Evolutionary conservation across 2,329 filamentous ascomycete species (phyloP), one percentile per base, ranked within the genome.

Genomic region (Pseudocercospora cruenta): DNA sequence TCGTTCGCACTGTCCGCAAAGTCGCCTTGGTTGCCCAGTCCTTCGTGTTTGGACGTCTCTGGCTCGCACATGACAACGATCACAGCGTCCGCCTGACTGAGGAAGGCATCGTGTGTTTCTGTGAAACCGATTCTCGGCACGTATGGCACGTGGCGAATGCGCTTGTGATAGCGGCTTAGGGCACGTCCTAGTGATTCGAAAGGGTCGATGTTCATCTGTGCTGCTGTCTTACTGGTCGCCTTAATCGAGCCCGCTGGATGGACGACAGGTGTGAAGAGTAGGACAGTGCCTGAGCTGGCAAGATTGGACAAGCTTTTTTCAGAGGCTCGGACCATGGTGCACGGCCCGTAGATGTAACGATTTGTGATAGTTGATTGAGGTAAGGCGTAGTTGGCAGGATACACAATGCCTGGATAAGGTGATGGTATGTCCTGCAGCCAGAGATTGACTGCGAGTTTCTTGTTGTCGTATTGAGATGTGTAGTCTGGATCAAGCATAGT

Each of bases 101-200:
- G 84, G 71, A 91, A 90, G 60, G 83, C 84, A 58, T 84, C 79
- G 77, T 93, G 88, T 53, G 86, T 84, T 22, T 83, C 82, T 2
- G 88, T 90, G 75, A 92, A 87, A 49, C 90, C 89, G 65, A 82
- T 78, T 60, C 83, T 82, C 55, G 87, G 85, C 4, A 88, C 86
- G 73, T 92, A 94, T 5, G 91, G 90, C 51, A 92, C 86, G 75
- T 93, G 91, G 21, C 89, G 86, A 67, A 93, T 82, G 76, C 83
- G 83, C 2, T 83, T 79, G 73, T 91, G 88, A 70, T 85, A 82
- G 58, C 79, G 81, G 58, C 87, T 86, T 58, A 94, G 77, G 53
- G 87, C 85, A 68, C 85, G 84, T 21, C 91, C 91, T 19, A 94
- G 81, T 14, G 86, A 84, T 76, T 93, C 90, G 73, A 93, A 93